These are phyloP conservation scores for Clonostachys byssicola DNA, from an alignment of 2,329 filamentous ascomycete species.

Conservation along the genomic window DNA sequence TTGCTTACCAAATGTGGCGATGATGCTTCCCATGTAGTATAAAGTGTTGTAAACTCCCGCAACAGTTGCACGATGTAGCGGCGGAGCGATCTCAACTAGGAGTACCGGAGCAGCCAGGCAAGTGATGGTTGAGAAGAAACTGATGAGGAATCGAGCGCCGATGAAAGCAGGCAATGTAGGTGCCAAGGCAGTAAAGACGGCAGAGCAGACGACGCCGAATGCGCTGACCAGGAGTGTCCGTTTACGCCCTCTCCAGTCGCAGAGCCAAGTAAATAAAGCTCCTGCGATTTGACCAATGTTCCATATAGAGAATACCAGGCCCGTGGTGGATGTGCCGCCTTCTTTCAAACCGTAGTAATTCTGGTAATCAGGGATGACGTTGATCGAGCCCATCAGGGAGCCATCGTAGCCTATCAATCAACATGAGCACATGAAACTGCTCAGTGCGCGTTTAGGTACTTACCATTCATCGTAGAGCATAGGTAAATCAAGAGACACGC, in stretches of 20 bases:
- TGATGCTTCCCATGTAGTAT: conserved; percentile 28
- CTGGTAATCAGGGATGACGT: conserved; percentile 34
- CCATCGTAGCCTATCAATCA: conserved; percentile 21
- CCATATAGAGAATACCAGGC: conserved; percentile 38
- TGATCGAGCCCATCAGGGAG: conserved; percentile 37
- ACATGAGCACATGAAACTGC: too few species aligned
- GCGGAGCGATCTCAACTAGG: conserved; percentile 56
- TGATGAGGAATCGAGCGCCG: conserved; percentile 42
- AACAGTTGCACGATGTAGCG: conserved; percentile 51
- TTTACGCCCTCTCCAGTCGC: conserved; percentile 37
- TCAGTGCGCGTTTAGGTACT: conserved; percentile 14
- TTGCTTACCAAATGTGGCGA: conserved; percentile 3
- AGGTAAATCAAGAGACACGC: conserved; percentile 17
- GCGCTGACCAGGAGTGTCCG: conserved; percentile 38
- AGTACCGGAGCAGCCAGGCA: conserved; percentile 54
- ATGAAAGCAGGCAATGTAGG: conserved; percentile 41
- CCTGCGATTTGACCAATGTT: conserved; percentile 35
- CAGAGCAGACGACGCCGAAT: conserved; percentile 42
- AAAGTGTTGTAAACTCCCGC: conserved; percentile 47
- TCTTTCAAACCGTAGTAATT: conserved; percentile 27
- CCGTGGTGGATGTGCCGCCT: conserved; percentile 30
- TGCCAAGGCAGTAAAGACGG: conserved; percentile 41
- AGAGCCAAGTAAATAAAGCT: conserved; percentile 34
- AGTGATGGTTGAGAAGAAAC: conserved; percentile 51
- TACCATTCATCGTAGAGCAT: conserved; percentile 34